These are phyloP conservation scores for Kalmanozyma brasiliensis DNA, from an alignment of 1,284 basidiomycete species.

Conservation along the genomic window DNA sequence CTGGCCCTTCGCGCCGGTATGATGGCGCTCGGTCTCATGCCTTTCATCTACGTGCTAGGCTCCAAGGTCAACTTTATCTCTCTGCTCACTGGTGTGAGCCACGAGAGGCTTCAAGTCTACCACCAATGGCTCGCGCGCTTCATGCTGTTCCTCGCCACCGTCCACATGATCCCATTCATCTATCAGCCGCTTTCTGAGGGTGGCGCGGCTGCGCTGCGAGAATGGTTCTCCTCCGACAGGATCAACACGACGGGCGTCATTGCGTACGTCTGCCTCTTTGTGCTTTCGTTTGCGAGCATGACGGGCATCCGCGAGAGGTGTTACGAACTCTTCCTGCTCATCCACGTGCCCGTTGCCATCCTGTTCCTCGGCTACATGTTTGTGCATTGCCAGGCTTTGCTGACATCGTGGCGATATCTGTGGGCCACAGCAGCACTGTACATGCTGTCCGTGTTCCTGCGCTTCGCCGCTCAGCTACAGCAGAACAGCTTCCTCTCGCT, in stretches of 20 bases:
- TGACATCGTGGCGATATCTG: constrained; percentile 49
- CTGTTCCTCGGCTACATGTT: constrained; percentile 59
- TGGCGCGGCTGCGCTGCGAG: constrained; percentile 41
- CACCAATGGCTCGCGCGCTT: constrained; percentile 62
- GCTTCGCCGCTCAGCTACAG: constrained; percentile 25
- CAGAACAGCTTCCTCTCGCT: constrained; percentile 40
- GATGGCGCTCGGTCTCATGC: constrained; percentile 58
- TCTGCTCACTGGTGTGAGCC: constrained; percentile 54
- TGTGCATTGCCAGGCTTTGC: constrained; percentile 47
- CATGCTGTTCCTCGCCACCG: constrained; percentile 56
- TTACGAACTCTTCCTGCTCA: constrained; percentile 64
- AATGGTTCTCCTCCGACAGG: constrained; percentile 39
- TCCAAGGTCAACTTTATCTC: constrained; percentile 63
- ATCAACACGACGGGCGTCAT: constrained; percentile 58
- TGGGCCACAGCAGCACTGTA: constrained; percentile 50
- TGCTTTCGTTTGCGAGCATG: constrained; percentile 54
- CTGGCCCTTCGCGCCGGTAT: constrained; percentile 58
- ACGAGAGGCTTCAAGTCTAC: constrained; percentile 61
- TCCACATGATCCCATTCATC: constrained; percentile 63
- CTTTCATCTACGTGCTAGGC: constrained; percentile 55
- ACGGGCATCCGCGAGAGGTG: constrained; percentile 50
- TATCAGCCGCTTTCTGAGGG: constrained; percentile 48
- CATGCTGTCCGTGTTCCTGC: constrained; percentile 48
- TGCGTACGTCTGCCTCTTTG: constrained; percentile 48
- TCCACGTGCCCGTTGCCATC: constrained; percentile 55